phyloP scores from a whole-genome alignment of 2,329 filamentous ascomycete species.

The Dothistroma septosporum region DNA sequence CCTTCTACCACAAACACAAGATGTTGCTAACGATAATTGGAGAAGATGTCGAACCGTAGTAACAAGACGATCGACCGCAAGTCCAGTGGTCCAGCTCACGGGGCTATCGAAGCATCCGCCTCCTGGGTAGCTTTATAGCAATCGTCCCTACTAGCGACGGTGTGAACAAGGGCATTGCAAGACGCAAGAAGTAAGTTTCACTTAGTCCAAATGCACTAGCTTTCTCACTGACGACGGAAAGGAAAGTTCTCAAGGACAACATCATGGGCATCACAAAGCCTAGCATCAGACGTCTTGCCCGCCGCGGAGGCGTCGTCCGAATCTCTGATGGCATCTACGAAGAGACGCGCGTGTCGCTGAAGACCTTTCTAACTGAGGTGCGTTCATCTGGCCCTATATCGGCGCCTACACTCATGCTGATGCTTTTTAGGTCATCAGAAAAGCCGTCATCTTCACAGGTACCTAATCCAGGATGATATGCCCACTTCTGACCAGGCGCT shows the following conservation, averaged over 20 bases:
- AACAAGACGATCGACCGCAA: background rate
- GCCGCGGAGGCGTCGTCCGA: slow-evolving; percentile 71
- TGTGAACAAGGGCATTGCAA: background rate
- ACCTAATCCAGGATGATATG: background rate
- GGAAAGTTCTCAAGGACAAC: slow-evolving; percentile 97
- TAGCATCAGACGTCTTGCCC: slow-evolving; percentile 61
- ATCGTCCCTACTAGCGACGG: too few species aligned
- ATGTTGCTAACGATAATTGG: background rate
- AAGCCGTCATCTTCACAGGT: background rate
- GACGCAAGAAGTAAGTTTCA: background rate
- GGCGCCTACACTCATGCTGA: background rate
- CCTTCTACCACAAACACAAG: background rate
- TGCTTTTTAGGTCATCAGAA: background rate
- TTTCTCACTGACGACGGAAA: slow-evolving; percentile 43
- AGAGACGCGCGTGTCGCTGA: slow-evolving; percentile 53
- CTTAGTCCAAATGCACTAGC: background rate
- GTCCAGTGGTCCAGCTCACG: too few species aligned
- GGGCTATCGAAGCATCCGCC: too few species aligned
- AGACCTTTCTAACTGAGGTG: slow-evolving; percentile 52
- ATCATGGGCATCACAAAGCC: slow-evolving; percentile 92
- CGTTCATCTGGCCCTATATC: slow-evolving; percentile 37
- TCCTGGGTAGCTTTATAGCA: too few species aligned
- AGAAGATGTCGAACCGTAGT: background rate
- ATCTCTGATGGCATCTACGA: slow-evolving; percentile 63
- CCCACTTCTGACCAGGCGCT: background rate